Conservation (phyloP, 1,284 basidiomycete species). For the Marasmius oreades region DNA sequence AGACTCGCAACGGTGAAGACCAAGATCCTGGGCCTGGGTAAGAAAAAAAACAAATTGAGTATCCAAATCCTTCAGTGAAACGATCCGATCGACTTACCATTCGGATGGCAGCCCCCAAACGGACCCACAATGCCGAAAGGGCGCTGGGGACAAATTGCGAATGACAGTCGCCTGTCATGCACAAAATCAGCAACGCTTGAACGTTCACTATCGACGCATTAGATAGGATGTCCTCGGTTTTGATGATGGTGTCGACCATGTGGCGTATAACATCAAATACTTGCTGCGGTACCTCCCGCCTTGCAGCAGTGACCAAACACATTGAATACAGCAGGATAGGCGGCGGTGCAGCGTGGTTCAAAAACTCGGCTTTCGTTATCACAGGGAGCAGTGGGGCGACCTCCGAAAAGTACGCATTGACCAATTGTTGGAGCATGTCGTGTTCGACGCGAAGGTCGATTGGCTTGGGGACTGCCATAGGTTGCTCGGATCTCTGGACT, state of each 20-base stretch:
- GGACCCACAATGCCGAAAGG: constrained; percentile 73
- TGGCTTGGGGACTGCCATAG: constrained; percentile 53
- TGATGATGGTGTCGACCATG: constrained; percentile 83
- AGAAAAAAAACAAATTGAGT: constrained; percentile 12
- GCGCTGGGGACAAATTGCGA: constrained; percentile 77
- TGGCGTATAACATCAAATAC: constrained; percentile 84
- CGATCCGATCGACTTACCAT: constrained; percentile 58
- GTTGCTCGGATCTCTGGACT: constrained; percentile 68
- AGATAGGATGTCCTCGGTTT: constrained; percentile 86
- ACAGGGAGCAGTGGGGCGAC: constrained; percentile 86
- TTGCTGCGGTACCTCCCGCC: constrained; percentile 78
- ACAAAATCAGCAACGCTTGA: constrained; percentile 83
- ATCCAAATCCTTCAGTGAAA: constrained; percentile 15
- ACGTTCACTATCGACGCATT: constrained; percentile 86
- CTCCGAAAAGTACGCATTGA: constrained; percentile 90
- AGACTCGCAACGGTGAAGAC: constrained; percentile 83
- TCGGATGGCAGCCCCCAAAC: constrained; percentile 75
- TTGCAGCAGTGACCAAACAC: constrained; percentile 86
- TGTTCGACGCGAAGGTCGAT: constrained; percentile 69
- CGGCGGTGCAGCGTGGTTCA: constrained; percentile 68
- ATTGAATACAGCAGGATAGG: constrained; percentile 89
- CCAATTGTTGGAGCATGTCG: constrained; percentile 77
- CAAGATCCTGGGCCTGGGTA: constrained; percentile 83
- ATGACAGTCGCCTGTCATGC: constrained; percentile 78
- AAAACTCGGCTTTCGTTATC: constrained; percentile 84